Evolutionary conservation across 2,329 filamentous ascomycete genomes (phyloP), one percentile per base, ranked within the genome.

Genomic region (Fusarium hostae): DNA sequence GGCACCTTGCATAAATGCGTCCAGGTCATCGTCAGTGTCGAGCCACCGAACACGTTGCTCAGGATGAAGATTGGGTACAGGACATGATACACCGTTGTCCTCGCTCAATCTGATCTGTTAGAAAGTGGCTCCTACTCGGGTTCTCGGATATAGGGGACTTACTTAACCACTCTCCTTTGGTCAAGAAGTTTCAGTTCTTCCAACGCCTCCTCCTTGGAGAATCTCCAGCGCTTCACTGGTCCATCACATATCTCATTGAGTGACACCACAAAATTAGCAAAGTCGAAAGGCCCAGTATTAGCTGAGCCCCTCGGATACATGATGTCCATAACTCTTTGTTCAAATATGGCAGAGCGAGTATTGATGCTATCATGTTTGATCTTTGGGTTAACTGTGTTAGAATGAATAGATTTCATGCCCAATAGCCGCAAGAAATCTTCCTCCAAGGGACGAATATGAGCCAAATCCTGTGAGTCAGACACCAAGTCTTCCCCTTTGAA

Each of bases 371-470:
- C 11, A 4, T 59, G 59, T n/a, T 73, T 48, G 1, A 43, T 41
- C 6, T 45, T 30, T n/a, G 28, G 28, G 24, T 63, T 20, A 20
- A 60, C 7, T 55, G 51, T 69, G 28, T 43, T 18, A 12, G 54
- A 51, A 43, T 73, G 67, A 13, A 68, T 47, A 3, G 74, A 74
- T 15, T 41, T 30, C n/a, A 37, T 62, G 5, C 65, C 60, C 5
- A 79, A 56, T n/a, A 79, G 70, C 30, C 59, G 57, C 10, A 79
- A 44, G 58, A 75, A 77, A 0, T 66, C 57, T 16, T 71, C 68
- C 56, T 79, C 77, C 22, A 70, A 57, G 2, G 72, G 71, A 11
- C 76, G 73, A 16, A 79, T 60, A 22, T 67, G 56, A 30, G 54
- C 51, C 24, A 66, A 20, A 3, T 45, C 20, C n/a, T 24, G 30